Evolutionary conservation across 2,329 filamentous ascomycete genomes (phyloP).

Genomic region (Colletotrichum neosansevieriae): DNA sequence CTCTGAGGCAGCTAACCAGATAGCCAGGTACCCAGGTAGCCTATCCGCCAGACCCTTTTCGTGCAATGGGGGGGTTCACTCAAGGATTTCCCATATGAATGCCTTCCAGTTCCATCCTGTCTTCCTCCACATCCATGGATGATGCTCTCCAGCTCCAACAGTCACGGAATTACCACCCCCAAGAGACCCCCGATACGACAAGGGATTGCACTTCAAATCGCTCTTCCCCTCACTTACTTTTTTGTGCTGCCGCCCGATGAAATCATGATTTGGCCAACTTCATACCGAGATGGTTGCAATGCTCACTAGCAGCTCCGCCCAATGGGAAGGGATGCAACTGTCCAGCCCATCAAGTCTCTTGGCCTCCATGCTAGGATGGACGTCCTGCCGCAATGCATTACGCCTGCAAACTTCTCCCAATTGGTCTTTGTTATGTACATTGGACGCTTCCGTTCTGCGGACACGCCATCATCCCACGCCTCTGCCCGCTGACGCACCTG

Average conservation of each 20-base stretch:
- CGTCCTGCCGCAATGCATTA: conserved; percentile 10
- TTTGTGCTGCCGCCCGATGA: conserved; percentile 7
- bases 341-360: background rate
- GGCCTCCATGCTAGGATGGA: background rate
- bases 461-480: conserved; percentile 9
- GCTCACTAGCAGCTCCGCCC: background rate
- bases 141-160: conserved; percentile 8
- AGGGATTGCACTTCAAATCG: conserved; percentile 3
- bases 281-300: background rate
- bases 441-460: conserved; percentile 7
- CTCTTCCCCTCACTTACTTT: conserved; percentile 21
- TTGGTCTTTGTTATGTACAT: background rate
- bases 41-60: conserved; percentile 27
- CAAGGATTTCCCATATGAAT: conserved; percentile 7
- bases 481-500: conserved; percentile 12
- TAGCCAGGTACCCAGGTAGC: background rate
- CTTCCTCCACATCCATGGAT: conserved; percentile 8
- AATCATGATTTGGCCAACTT: no score
- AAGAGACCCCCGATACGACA: background rate
- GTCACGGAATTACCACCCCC: conserved; percentile 9
- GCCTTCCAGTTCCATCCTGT: conserved; percentile 8
- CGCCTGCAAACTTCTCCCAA: background rate
- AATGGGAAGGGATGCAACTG: background rate
- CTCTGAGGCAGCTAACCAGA: conserved; percentile 1
- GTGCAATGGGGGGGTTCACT: conserved; percentile 18